These are phyloP conservation scores for Piper betle DNA, from an alignment of 164 flowering plant species.

Conservation along the genomic window DNA sequence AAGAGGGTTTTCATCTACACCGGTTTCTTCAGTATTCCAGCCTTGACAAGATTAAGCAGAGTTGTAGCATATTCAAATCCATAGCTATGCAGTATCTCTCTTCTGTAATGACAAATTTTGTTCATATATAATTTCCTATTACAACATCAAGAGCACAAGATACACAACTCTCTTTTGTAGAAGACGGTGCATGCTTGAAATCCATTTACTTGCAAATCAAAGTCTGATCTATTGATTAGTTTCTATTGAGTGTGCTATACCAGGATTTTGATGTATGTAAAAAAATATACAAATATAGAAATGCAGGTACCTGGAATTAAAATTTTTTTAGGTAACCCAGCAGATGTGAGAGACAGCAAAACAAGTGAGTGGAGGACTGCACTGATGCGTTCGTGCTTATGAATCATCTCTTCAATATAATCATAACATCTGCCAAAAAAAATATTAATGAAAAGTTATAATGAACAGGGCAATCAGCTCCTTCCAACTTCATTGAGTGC, in stretches of 20 bases:
- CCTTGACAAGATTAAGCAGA: constrained; percentile 79
- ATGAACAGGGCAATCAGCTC: too few species aligned
- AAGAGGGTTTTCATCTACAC: constrained; percentile 14
- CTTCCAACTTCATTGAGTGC: too few species aligned
- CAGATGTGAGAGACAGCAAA: constrained; percentile 71
- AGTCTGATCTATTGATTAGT: too few species aligned
- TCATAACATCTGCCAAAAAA: constrained; percentile 73
- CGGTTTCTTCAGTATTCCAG: constrained; percentile 86
- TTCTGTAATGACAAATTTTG: constrained; percentile 28
- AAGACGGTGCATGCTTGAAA: too few species aligned
- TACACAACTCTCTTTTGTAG: too few species aligned
- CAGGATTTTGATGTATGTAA: too few species aligned
- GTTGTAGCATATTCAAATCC: constrained; percentile 94
- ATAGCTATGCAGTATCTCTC: constrained; percentile 96
- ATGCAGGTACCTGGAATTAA: constrained; percentile 59
- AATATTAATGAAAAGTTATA: too few species aligned
- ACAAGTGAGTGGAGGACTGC: constrained; percentile 72
- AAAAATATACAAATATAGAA: too few species aligned
- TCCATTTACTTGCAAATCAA: too few species aligned
- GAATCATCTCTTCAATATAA: constrained; percentile 95
- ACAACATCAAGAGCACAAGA: too few species aligned
- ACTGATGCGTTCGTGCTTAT: constrained; percentile 84
- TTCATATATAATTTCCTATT: too few species aligned
- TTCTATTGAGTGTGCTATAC: too few species aligned
- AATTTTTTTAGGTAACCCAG: constrained; percentile 80